Evolutionary conservation across 441 rosid species (phyloP).

Genomic region (Capsella rubella): DNA sequence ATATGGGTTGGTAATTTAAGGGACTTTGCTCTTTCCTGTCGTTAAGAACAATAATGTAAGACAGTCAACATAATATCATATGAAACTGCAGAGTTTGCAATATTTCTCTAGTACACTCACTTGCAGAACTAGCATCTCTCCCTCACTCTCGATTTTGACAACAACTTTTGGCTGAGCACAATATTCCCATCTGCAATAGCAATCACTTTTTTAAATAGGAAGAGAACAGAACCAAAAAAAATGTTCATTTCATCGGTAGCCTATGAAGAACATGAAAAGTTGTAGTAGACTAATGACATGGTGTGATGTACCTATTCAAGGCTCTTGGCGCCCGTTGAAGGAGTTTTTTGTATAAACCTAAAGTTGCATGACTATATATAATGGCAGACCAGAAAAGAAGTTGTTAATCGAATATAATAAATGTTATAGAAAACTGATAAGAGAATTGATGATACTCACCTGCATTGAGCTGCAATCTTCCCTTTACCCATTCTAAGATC

Average conservation of each 20-base stretch:
- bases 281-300: conserved; percentile 18
- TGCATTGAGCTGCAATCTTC: conserved; percentile 97
- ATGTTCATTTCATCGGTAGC: neutral
- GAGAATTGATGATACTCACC: conserved; percentile 51
- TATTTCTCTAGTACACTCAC: conserved; percentile 55
- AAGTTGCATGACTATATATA: conserved; percentile 85
- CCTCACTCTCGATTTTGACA: conserved; percentile 89
- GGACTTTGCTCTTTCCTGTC: conserved; percentile 83
- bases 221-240: neutral
- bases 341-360: conserved; percentile 91
- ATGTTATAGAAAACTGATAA: neutral
- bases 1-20: conserved; percentile 88
- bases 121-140: conserved; percentile 84
- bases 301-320: conserved; percentile 65
- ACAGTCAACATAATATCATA: neutral
- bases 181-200: conserved; percentile 82
- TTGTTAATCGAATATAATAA: neutral
- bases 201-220: neutral
- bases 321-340: conserved; percentile 82
- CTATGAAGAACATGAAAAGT: neutral
- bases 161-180: conserved; percentile 97
- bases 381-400: conserved; percentile 27
- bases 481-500: conserved; percentile 99
- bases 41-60: conserved; percentile 31
- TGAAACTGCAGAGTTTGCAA: too few species aligned